phyloP scores from a whole-genome alignment of 2,329 filamentous ascomycete species.

The Talaromyces sp. region DNA sequence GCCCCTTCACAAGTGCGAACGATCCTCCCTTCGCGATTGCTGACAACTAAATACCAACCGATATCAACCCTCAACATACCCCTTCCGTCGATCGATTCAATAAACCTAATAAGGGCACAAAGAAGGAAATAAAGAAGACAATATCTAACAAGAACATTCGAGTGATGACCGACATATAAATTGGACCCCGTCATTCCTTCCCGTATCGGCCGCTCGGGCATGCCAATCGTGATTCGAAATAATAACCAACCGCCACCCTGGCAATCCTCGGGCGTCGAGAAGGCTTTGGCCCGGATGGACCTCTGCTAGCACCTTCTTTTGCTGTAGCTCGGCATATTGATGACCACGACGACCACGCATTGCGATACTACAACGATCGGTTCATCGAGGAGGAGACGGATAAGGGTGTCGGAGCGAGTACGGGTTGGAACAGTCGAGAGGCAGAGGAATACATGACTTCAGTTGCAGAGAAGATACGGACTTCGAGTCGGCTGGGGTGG shows the following conservation, averaged over 20 bases:
- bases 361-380: not conserved
- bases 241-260: not conserved
- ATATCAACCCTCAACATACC: not conserved
- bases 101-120: not conserved
- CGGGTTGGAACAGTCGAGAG: not conserved
- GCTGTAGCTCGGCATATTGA: constrained; percentile 8
- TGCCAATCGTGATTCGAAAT: not conserved
- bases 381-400: not conserved
- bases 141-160: not conserved
- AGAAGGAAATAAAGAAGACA: not conserved
- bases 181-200: not conserved
- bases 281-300: constrained; percentile 10
- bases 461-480: constrained; percentile 1
- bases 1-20: constrained; percentile 1
- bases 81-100: constrained; percentile 5
- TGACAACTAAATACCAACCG: constrained; percentile 1
- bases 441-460: constrained; percentile 5
- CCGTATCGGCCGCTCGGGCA: not conserved
- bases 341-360: not conserved
- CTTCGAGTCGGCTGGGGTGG: not conserved
- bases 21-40: not conserved
- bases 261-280: constrained; percentile 6
- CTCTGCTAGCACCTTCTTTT: not conserved
- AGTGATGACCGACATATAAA: not conserved
- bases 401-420: not conserved